Base-by-base conservation (phyloP, 305 asterid species). In the Andrographis paniculata region DNA sequence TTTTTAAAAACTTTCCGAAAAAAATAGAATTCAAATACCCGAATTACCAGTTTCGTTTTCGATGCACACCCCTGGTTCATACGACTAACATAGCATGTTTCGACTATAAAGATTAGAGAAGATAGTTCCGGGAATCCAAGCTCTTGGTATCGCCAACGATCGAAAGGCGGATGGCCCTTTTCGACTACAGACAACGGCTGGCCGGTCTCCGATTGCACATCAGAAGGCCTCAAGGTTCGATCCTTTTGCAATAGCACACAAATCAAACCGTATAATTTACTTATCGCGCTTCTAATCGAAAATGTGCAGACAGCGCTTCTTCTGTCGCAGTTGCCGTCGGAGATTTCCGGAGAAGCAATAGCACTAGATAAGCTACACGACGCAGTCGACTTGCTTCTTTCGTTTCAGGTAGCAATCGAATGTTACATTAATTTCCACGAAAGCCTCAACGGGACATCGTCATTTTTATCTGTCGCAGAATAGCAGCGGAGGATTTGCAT, bases 111-210 rank as follows among this genome's bases (percentile, higher is more conserved):
- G 84, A 47, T 73, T 52, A 56, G 54, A 10, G 30, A 55, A 38
- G 56, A 70, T 36, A 59, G 76, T 20, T 27, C 38, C 9, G 71
- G 56, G 27, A 4, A 64, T 36, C 6, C 30, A 11, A 50, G 70
- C 35, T 44, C 36, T 7, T 72, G 71, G 77, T 73, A 70, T 39
- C 71, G 85, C 14, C 81, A 70, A 30, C 13, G 58, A 48, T 57
- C 74, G 3, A 77, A 63, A 65, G 80, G 85, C 18, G 80, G 74
- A 6, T 73, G 80, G 85, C 71, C 76, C 9, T 70, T 77, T 45
- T 73, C 81, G 2, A 73, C 84, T 1, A 39, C 60, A 8, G 84
- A 76, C 56, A 61, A 65, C 20, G 84, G 84, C 3, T 73, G 81
- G 84, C 63, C 68, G 12, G 69, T 38, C 4, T 67, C 73, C 6